These are phyloP conservation scores for Mycena indigotica DNA, from an alignment of 768 basidiomycete genomes.

Conservation along the genomic window DNA sequence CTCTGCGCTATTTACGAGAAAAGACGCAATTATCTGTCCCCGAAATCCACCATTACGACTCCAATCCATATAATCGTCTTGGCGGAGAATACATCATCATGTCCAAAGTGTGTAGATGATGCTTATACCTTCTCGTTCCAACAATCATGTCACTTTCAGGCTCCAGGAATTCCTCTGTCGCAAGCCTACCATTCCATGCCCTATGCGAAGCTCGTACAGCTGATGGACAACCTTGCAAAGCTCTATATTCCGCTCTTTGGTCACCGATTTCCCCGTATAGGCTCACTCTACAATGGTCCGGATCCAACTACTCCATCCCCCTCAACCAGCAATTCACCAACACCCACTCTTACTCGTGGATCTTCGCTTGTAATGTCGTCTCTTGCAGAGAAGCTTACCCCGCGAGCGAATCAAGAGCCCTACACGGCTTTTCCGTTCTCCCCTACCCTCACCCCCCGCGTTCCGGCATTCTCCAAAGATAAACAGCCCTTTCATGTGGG, in stretches of 20 bases:
- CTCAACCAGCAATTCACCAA: slow-evolving; percentile 47
- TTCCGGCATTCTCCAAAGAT: slow-evolving; percentile 31
- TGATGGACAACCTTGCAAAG: slow-evolving; percentile 39
- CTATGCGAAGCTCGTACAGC: slow-evolving; percentile 60
- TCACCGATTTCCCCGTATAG: slow-evolving; percentile 75
- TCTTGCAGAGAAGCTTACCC: slow-evolving; percentile 30
- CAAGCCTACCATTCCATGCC: slow-evolving; percentile 71
- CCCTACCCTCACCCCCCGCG: slow-evolving; percentile 39
- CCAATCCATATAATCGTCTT: slow-evolving; percentile 82
- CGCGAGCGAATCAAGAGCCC: slow-evolving; percentile 59
- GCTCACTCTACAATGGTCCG: slow-evolving; percentile 69
- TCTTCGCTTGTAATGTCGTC: slow-evolving; percentile 28
- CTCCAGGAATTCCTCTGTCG: slow-evolving; percentile 70
- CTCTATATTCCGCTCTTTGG: slow-evolving; percentile 64
- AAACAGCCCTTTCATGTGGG: slow-evolving; percentile 61
- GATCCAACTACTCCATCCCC: slow-evolving; percentile 45
- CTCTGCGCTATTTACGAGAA: slow-evolving; percentile 76
- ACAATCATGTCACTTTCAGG: too few species aligned
- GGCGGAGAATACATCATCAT: slow-evolving; percentile 87
- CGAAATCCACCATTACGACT: slow-evolving; percentile 72
- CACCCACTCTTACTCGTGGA: slow-evolving; percentile 40
- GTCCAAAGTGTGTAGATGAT: slow-evolving; percentile 81
- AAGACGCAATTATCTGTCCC: slow-evolving; percentile 76
- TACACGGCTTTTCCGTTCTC: slow-evolving; percentile 50
- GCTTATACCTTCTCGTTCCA: too few species aligned